Percentiles rank a stretch among this genome's conserved stretches.
Evolutionary conservation across 495 filamentous ascomycete species (phyloP).

Genomic region (Penicillium verhagenii): DNA sequence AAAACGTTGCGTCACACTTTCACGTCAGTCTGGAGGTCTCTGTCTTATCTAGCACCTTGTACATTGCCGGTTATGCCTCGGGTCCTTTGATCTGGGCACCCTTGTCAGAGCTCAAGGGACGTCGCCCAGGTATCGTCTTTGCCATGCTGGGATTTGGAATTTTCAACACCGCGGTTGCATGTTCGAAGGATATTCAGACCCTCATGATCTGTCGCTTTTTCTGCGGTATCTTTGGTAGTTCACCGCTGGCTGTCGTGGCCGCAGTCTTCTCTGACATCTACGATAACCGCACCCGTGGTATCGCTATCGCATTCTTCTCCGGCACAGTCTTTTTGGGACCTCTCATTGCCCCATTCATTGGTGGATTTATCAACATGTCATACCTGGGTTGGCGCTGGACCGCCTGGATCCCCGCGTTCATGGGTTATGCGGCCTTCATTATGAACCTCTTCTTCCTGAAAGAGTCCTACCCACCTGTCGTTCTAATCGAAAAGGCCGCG

Average conservation of each 20-base stretch:
- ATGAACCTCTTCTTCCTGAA: constrained; percentile 72
- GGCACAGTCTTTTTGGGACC: constrained; percentile 85
- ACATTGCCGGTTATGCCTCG: constrained; percentile 58
- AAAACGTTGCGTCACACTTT: constrained; percentile 37
- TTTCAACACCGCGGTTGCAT: constrained; percentile 60
- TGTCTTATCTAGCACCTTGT: constrained; percentile 55
- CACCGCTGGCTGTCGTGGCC: constrained; percentile 80
- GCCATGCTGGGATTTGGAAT: constrained; percentile 48
- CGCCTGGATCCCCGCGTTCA: constrained; percentile 69
- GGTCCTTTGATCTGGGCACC: constrained; percentile 66
- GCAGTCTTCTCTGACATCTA: constrained; percentile 92
- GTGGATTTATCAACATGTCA: constrained; percentile 63
- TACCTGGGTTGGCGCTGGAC: constrained; percentile 86
- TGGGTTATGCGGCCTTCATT: constrained; percentile 71
- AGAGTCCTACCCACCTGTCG: constrained; percentile 84
- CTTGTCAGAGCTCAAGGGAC: constrained; percentile 61
- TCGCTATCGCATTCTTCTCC: constrained; percentile 68
- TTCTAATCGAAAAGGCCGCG: constrained; percentile 73
- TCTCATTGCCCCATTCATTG: constrained; percentile 78
- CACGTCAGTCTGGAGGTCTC: constrained; percentile 51
- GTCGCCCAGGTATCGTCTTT: constrained; percentile 56
- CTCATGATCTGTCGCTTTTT: constrained; percentile 66
- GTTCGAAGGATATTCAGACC: constrained; percentile 60
- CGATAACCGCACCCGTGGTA: constrained; percentile 71
- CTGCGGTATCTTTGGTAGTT: constrained; percentile 61